Percentiles rank a stretch among this genome's conserved stretches.
Conservation (phyloP, 352 stramenopile species). For the Globisporangium paddicum region DNA sequence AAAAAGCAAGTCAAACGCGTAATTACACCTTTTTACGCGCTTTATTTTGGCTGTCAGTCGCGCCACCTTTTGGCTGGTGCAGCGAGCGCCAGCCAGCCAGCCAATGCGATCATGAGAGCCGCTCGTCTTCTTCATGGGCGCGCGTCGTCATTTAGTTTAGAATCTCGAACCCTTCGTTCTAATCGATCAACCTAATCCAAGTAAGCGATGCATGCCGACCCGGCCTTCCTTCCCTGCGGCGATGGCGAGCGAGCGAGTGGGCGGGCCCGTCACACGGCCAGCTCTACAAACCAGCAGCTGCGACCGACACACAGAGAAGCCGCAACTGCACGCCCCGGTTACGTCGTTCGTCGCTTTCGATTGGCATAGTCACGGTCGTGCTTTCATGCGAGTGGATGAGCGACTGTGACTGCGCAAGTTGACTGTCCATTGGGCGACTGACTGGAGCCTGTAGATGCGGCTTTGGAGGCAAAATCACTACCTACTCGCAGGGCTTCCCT, state of each 20-base stretch:
- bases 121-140: background rate
- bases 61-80: conserved; percentile 8
- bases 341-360: too few species aligned
- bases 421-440: background rate
- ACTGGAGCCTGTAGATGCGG: conserved; percentile 29
- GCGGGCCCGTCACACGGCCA: background rate
- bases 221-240: background rate
- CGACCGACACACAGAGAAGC: conserved; percentile 13
- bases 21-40: background rate
- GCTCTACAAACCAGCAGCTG: conserved; percentile 9
- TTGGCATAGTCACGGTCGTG: background rate
- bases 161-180: conserved; percentile 35
- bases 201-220: conserved; percentile 20
- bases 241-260: conserved; percentile 1
- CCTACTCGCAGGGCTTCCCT: conserved; percentile 16
- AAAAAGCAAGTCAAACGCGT: background rate
- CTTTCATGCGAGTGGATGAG: background rate
- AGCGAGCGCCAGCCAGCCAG: conserved; percentile 4
- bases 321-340: conserved; percentile 13
- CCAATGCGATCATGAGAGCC: background rate
- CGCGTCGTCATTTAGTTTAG: conserved; percentile 6
- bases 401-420: conserved; percentile 2
- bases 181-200: conserved; percentile 35
- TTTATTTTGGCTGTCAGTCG: too few species aligned
- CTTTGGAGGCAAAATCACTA: conserved; percentile 61